phyloP scores from a whole-genome alignment of 2,329 filamentous ascomycete genomes.

The Thielaviopsis ethacetica region DNA sequence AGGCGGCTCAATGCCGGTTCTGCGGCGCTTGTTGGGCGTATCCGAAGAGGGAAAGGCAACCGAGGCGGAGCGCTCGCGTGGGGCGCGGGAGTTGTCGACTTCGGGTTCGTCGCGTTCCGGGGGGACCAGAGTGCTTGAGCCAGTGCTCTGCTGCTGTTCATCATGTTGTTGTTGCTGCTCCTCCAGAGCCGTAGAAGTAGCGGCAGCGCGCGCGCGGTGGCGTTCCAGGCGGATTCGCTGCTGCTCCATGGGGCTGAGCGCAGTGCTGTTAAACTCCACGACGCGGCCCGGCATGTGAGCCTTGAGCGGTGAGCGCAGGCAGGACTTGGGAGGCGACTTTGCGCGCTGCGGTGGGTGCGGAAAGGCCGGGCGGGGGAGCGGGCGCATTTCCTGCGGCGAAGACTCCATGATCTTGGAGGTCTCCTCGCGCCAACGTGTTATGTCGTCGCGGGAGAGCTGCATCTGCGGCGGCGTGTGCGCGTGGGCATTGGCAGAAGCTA shows the following conservation, averaged over 20 bases:
- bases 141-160: not conserved
- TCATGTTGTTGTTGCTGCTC: not conserved
- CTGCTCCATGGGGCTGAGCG: slow-evolving; percentile 29
- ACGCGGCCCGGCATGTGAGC: slow-evolving; percentile 40
- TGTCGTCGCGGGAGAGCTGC: slow-evolving; percentile 26
- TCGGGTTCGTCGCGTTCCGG: not conserved
- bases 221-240: slow-evolving; percentile 14
- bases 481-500: slow-evolving; percentile 13
- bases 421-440: slow-evolving; percentile 26
- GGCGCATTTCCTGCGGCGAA: slow-evolving; percentile 13
- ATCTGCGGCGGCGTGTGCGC: slow-evolving; percentile 24
- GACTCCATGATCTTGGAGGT: slow-evolving; percentile 17
- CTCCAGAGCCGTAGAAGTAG: not conserved
- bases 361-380: slow-evolving; percentile 21
- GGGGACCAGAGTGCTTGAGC: not conserved
- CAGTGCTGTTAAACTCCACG: slow-evolving; percentile 39
- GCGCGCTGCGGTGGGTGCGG: slow-evolving; percentile 27
- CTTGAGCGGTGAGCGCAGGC: slow-evolving; percentile 39
- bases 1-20: slow-evolving; percentile 7
- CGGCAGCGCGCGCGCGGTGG: not conserved
- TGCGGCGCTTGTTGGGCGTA: not conserved
- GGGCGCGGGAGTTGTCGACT: not conserved
- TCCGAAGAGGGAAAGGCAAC: not conserved
- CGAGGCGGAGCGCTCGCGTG: slow-evolving; percentile 4
- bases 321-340: slow-evolving; percentile 41